Evolutionary conservation across 306 rosid genomes (phyloP).

Genomic region (Begonia peltatifolia): DNA sequence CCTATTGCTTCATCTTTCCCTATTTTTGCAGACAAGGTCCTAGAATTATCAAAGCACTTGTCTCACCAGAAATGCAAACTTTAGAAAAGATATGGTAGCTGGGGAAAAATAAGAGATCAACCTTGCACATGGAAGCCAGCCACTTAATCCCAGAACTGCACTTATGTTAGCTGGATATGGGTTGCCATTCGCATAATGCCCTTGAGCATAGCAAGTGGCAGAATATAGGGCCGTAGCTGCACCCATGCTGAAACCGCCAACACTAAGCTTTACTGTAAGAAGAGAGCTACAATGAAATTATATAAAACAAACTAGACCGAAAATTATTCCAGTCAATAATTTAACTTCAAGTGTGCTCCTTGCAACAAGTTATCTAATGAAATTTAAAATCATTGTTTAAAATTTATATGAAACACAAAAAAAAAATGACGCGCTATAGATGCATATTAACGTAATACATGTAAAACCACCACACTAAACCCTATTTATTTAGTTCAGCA

Average conservation of each 20-base stretch:
- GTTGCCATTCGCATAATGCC: constrained; percentile 58
- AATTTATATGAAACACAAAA: no score
- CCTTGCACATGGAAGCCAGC: constrained; percentile 99
- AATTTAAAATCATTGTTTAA: no score
- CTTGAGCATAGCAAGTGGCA: constrained; percentile 49
- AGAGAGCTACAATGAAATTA: neutral
- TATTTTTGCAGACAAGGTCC: constrained; percentile 55
- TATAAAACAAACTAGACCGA: neutral
- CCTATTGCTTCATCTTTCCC: constrained; percentile 43
- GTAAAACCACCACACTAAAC: no score
- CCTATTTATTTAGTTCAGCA: no score
- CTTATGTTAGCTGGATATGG: constrained; percentile 65
- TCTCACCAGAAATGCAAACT: neutral
- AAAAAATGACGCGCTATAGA: no score
- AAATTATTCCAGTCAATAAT: neutral
- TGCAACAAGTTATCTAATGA: no score
- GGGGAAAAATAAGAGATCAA: constrained; percentile 15
- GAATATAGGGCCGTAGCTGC: constrained; percentile 91
- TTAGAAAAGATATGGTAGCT: no score
- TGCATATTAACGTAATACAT: no score
- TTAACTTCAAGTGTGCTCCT: no score
- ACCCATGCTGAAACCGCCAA: constrained; percentile 99
- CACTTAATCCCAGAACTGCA: constrained; percentile 84
- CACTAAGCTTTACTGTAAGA: constrained; percentile 78
- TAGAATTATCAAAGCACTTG: constrained; percentile 18